Percentiles rank a stretch among this genome's conserved stretches.
Evolutionary conservation across 768 basidiomycete species (phyloP).

Genomic region (Trametes cubensis): DNA sequence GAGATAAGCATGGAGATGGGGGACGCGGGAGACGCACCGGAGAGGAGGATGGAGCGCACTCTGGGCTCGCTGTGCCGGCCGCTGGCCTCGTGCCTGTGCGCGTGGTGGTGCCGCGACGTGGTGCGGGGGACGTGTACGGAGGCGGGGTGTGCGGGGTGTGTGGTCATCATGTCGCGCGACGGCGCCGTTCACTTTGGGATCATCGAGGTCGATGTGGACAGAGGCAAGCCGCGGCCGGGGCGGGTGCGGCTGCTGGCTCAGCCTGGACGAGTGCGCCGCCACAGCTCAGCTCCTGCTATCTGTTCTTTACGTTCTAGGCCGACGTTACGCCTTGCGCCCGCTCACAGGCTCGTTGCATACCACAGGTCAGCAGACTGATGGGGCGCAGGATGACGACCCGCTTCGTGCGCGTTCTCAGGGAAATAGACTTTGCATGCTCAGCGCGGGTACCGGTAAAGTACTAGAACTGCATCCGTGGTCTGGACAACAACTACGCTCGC

Average conservation of each 20-base stretch:
- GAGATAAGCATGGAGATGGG: constrained; percentile 12
- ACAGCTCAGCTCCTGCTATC: neutral
- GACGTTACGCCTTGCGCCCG: constrained; percentile 1
- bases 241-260: neutral
- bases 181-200: constrained; percentile 4
- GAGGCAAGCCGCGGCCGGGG: neutral
- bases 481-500: neutral
- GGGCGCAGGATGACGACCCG: constrained; percentile 5
- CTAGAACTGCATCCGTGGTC: neutral
- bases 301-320: constrained; percentile 16
- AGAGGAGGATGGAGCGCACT: constrained; percentile 23
- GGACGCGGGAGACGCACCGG: constrained; percentile 24
- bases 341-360: constrained; percentile 1
- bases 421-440: constrained; percentile 4
- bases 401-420: neutral
- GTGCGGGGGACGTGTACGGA: neutral
- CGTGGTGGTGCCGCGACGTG: constrained; percentile 9
- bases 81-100: constrained; percentile 13
- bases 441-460: neutral
- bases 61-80: constrained; percentile 10
- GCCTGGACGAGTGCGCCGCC: constrained; percentile 8
- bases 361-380: constrained; percentile 12
- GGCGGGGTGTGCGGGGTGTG: neutral
- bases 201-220: constrained; percentile 14
- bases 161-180: constrained; percentile 17